Evolutionary conservation across 345 rosid genomes (phyloP), one percentile per base, ranked within the genome.

Genomic region (Citrus trifoliata): DNA sequence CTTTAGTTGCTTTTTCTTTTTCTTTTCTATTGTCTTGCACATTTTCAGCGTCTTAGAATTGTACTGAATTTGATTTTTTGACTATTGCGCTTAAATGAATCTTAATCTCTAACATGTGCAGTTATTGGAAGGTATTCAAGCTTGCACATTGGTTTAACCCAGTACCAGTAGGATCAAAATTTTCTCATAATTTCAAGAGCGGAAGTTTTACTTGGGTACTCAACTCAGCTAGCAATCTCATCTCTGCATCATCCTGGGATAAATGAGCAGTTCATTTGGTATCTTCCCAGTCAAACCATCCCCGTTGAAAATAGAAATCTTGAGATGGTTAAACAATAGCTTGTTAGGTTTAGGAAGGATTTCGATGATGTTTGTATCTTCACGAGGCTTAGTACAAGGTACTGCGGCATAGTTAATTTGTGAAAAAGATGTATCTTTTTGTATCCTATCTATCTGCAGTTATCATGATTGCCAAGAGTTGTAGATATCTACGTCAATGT

Each of bases 341-440:
- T 14, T 10, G 25, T 35, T 35, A 21, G 70, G 13, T 25, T 14
- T n/a, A 66, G 62, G n/a, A 56, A 66, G 56, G 35, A 56, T 35
- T 56, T 63, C 63, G 53, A 40, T 67, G 66, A 67, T 80, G 76
- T 3, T 75, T 74, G 80, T 51, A 42, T 21, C 40, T 48, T 56
- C 3, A 1, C 1, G 37, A 69, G 59, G 60, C 69, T 24, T n/a
- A n/a, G n/a, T n/a, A n/a, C n/a, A n/a, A n/a, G n/a, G n/a, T n/a
- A n/a, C n/a, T n/a, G n/a, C n/a, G n/a, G n/a, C n/a, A n/a, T n/a
- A n/a, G n/a, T n/a, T n/a, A n/a, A n/a, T n/a, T n/a, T 59, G 67
- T 24, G 6, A 2, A 4, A 76, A 33, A 19, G 63, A 16, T 55
- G 5, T 75, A 48, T 56, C 28, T 25, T 59, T 37, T 38, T 59